Base-by-base conservation (phyloP, 768 basidiomycete genomes). In the Tricholoma furcatifolium region DNA sequence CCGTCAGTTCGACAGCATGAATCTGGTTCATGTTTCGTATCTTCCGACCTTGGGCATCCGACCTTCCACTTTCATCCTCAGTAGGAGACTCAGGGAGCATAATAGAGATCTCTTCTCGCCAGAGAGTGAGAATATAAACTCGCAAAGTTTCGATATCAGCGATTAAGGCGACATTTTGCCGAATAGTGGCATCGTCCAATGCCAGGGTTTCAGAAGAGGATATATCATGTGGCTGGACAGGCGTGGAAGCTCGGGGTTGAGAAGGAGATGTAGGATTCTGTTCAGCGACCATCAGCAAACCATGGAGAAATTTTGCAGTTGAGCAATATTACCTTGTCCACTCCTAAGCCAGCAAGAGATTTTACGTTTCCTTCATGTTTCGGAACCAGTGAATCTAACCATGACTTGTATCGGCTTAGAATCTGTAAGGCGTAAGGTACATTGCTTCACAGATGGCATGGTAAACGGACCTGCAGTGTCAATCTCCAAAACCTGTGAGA, bases 401-500 rank as follows among this genome's bases (percentile, higher is more conserved):
- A 96, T 30, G 77, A 79, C 51, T 72, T 81, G 64, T 91, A 93
- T 50, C 93, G 79, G 60, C 85, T 88, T 46, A 95, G 61, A 53
- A 97, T 84, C 92, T 95, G 41, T 31, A 8, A 27, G 36, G 36
- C 42, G 30, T 23, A 40, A 47, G 23, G 56, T 32, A 2, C 44
- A 45, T 23, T 23, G 34, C 57, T 10, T n/a, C 15, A 43, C n/a
- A 34, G 31, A 41, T 23, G 41, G 6, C 36, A 12, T 31, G 8
- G 7, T 20, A 39, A 54, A 59, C 75, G 35, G 44, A 93, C 93
- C 82, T 99, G 96, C 23, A 99, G 70, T 6, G 87, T 91, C 52
- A 98, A 71, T 62, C 80, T 83, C 97, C 96, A 98, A 67, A 98
- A 98, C 45, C 89, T 80, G 68, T 86, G 78, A 32, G 81, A 80